A percentile compares a stretch with the other conserved stretches of the same genome.
phyloP scores from a whole-genome alignment of 306 rosid species.

The Prunus persica region DNA sequence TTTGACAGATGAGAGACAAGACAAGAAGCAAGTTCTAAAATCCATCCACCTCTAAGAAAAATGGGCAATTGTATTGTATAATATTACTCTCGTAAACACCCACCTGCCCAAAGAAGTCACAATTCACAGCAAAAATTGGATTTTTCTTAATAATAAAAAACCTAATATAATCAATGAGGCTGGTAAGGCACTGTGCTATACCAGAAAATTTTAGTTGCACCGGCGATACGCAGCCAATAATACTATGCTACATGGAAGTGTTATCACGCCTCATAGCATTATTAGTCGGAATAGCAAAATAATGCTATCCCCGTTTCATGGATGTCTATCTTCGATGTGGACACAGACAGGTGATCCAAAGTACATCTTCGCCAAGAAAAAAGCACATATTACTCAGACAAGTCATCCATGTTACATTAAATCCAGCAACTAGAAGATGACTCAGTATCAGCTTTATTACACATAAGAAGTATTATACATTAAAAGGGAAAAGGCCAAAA shows the following conservation, averaged over 20 bases:
- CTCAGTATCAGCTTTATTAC: background rate
- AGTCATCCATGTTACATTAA: background rate
- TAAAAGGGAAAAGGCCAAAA: background rate
- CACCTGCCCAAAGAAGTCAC: no score
- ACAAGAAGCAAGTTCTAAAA: background rate
- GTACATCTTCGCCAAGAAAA: background rate
- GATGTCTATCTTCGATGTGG: background rate
- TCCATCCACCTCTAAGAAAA: background rate
- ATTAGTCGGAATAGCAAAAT: no score
- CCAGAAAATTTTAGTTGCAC: no score
- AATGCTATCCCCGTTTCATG: no score
- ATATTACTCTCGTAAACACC: no score
- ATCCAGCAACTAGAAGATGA: background rate
- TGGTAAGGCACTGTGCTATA: background rate
- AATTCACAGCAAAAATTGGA: background rate
- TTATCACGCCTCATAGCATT: no score
- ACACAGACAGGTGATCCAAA: background rate
- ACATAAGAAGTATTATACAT: background rate
- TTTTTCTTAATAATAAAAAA: background rate
- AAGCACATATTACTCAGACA: no score
- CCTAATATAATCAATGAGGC: background rate
- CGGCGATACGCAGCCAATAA: accelerated
- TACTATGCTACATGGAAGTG: no score
- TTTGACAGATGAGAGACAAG: background rate
- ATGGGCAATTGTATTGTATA: background rate